Base-by-base conservation (phyloP, 805 yeast genomes). In the Saturnispora bothae region DNA sequence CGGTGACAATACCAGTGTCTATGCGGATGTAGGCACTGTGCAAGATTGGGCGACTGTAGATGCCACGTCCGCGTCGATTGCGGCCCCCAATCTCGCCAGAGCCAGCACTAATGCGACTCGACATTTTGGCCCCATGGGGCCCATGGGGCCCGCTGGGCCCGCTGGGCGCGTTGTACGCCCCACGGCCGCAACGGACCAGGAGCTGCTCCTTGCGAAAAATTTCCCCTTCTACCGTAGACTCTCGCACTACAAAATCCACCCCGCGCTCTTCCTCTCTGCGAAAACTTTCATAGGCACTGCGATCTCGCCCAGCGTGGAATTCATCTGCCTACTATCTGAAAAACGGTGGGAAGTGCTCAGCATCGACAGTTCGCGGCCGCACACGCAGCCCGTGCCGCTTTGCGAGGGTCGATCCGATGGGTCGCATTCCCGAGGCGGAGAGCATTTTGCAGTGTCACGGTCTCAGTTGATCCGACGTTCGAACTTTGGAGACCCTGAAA, bases 161-260 rank as follows among this genome's bases (percentile, higher is more conserved):
- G n/a, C n/a, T n/a, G n/a, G n/a, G n/a, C n/a, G n/a, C n/a, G n/a
- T 26, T n/a, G 28, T 10, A 26, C 28, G n/a, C 12, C 7, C 12
- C 3, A 35, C 14, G 3, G 18, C 27, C 9, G 19, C 34, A 4
- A 16, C 21, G 7, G 52, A 51, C 34, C 75, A 77, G 44, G 95
- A 83, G 52, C 66, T 70, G 39, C 66, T 76, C 38, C 84, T 78
- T 54, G 76, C 78, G 5, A 80, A 77, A 49, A 83, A 89, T 48
- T 86, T 84, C 58, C 96, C 96, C 0, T 73, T 76, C 39, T 83
- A 80, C 52, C 67, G 95, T 42, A 78, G 72, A 44, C 66, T 72
- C 35, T 64, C 67, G 35, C 73, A 73, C 31, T 69, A 68, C 50
- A 60, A 64, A 20, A 71, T 79, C 0, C 78, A 73, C 41, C 54